phyloP scores from a whole-genome alignment of 352 stramenopile genomes.

The Globisporangium apiculatum region DNA sequence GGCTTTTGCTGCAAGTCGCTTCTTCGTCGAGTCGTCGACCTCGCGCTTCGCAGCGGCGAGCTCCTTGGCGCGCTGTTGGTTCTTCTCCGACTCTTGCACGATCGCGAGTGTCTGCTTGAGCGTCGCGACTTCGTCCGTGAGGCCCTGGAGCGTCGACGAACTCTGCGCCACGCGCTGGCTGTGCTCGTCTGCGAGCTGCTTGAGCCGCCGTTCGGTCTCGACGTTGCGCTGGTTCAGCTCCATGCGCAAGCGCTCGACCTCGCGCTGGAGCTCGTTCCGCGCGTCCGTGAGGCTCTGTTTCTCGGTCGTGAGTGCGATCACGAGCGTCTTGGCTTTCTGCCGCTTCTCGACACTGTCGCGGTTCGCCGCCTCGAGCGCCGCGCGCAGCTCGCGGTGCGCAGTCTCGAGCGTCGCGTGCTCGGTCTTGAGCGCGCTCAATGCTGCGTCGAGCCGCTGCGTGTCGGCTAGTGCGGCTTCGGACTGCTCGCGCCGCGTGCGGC shows the following conservation, averaged over 20 bases:
- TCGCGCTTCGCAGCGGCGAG: slow-evolving; percentile 56
- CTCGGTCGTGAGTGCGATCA: slow-evolving; percentile 56
- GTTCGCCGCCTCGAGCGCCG: slow-evolving; percentile 31
- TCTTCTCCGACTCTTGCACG: slow-evolving; percentile 63
- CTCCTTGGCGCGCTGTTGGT: slow-evolving; percentile 61
- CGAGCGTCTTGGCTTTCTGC: slow-evolving; percentile 62
- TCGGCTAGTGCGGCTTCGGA: slow-evolving; percentile 32
- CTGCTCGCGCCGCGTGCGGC: slow-evolving; percentile 31
- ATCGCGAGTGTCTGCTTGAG: slow-evolving; percentile 52
- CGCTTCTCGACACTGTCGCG: slow-evolving; percentile 61
- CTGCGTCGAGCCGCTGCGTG: slow-evolving; percentile 37
- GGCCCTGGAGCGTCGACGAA: slow-evolving; percentile 31
- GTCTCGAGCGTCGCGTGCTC: slow-evolving; percentile 42
- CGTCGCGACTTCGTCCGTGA: slow-evolving; percentile 51
- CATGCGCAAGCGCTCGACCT: slow-evolving; percentile 67
- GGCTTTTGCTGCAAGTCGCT: slow-evolving; percentile 68
- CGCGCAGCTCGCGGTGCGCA: slow-evolving; percentile 42
- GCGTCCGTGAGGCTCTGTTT: slow-evolving; percentile 47
- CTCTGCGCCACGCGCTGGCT: slow-evolving; percentile 40
- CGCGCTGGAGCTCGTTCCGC: slow-evolving; percentile 43
- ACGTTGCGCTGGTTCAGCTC: slow-evolving; percentile 73
- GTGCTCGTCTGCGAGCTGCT: slow-evolving; percentile 52
- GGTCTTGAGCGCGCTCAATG: slow-evolving; percentile 23
- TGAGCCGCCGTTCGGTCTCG: slow-evolving; percentile 56
- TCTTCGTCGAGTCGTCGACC: slow-evolving; percentile 79